Evolutionary conservation across 768 basidiomycete species (phyloP).

Genomic region (Calocera viscosa): DNA sequence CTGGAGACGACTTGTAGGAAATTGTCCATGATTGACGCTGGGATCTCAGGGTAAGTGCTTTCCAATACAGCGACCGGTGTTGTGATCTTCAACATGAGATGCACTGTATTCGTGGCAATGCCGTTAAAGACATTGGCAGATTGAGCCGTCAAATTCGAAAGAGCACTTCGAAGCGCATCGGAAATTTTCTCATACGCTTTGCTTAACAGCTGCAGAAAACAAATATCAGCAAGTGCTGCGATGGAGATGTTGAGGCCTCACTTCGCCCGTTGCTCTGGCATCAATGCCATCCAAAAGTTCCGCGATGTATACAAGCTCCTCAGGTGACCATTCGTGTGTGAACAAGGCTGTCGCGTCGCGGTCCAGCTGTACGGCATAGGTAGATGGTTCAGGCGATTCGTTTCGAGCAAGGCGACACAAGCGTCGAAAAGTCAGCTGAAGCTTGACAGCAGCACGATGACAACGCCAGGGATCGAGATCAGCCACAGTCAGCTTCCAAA

Average conservation of each 20-base stretch:
- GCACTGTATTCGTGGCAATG: neutral
- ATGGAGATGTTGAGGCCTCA: neutral
- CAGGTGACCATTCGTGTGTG: neutral
- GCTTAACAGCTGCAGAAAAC: neutral
- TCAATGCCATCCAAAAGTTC: neutral
- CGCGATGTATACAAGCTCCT: neutral
- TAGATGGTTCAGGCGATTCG: neutral
- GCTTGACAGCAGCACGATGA: conserved; percentile 1
- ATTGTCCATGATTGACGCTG: neutral
- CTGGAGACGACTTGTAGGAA: neutral
- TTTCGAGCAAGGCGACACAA: neutral
- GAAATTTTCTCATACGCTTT: conserved; percentile 1
- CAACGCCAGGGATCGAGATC: conserved; percentile 2
- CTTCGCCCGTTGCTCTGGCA: neutral
- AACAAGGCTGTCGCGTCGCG: neutral
- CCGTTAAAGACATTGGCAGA: conserved; percentile 4
- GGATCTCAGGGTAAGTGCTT: neutral
- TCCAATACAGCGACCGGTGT: neutral
- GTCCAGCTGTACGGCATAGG: neutral
- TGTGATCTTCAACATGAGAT: conserved; percentile 2
- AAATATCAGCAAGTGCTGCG: neutral
- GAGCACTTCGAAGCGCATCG: neutral
- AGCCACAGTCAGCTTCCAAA: neutral
- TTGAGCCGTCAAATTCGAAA: neutral
- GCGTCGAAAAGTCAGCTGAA: neutral